These are phyloP conservation scores for Ogataea dorogensis DNA, from an alignment of 805 yeast species.

Conservation along the genomic window DNA sequence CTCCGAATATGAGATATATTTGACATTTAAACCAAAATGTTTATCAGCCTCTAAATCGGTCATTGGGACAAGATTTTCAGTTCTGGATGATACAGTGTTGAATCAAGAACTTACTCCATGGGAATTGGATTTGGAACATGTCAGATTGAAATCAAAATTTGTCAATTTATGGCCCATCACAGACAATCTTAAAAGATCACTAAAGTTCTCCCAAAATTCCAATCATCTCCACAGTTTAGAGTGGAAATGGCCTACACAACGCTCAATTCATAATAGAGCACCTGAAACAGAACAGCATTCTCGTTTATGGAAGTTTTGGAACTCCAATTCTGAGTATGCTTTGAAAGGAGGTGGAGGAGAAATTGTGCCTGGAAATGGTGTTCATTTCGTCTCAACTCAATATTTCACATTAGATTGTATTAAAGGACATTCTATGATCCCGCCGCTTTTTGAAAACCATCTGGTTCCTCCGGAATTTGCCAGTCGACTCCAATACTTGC, in stretches of 20 bases:
- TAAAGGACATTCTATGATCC: conserved; percentile 13
- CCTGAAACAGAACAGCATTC: neutral
- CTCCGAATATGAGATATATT: conserved; percentile 21
- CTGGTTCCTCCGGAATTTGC: conserved; percentile 17
- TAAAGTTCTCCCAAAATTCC: conserved; percentile 14
- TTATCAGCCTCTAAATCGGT: conserved; percentile 8
- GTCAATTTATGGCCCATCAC: conserved; percentile 30
- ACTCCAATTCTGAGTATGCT: conserved; percentile 1
- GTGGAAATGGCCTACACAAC: conserved; percentile 23
- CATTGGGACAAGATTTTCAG: conserved; percentile 23
- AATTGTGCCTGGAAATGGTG: conserved; percentile 12
- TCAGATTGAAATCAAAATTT: conserved; percentile 19
- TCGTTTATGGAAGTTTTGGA: conserved; percentile 11
- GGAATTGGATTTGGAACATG: conserved; percentile 19
- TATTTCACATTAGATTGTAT: conserved; percentile 16
- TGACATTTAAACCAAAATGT: conserved; percentile 19
- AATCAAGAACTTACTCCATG: conserved; percentile 24
- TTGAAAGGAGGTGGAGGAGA: conserved; percentile 18
- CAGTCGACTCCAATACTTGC: conserved; percentile 6
- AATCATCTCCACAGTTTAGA: conserved; percentile 11
- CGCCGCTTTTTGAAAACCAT: conserved; percentile 16
- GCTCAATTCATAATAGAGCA: conserved; percentile 10
- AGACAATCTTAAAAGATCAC: conserved; percentile 20
- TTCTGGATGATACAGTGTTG: conserved; percentile 23
- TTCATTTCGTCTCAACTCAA: conserved; percentile 20